phyloP scores from a whole-genome alignment of 140 eudicot species.

The Anethum foeniculum region DNA sequence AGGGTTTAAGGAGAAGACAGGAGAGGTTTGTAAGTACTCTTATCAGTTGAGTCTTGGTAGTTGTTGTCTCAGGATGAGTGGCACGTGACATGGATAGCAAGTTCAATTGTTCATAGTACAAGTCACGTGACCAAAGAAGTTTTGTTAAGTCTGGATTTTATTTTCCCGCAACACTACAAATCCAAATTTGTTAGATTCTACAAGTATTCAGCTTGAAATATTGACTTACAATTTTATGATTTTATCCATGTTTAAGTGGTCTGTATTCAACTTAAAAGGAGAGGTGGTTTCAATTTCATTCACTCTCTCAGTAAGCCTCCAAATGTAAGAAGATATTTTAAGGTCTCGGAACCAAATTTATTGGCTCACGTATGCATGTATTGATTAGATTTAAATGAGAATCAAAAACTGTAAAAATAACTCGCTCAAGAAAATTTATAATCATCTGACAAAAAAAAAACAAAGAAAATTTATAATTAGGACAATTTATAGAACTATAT shows the following conservation, averaged over 20 bases:
- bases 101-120: not conserved
- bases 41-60: slow-evolving; percentile 13
- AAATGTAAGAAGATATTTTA: not conserved
- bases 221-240: not conserved
- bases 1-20: slow-evolving; percentile 12
- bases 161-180: not conserved
- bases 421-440: no score
- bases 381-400: no score
- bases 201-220: not conserved
- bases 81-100: slow-evolving; percentile 5
- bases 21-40: slow-evolving; percentile 10
- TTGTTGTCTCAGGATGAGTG: not conserved
- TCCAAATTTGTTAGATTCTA: not conserved
- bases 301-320: not conserved
- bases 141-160: not conserved
- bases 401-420: no score
- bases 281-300: not conserved
- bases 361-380: not conserved
- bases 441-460: no score
- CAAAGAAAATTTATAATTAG: no score
- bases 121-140: not conserved
- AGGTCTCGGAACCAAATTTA: not conserved
- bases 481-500: no score
- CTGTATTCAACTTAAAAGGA: not conserved
- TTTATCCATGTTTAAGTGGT: not conserved